Evolutionary conservation across 2,329 filamentous ascomycete species (phyloP).

Genomic region (Penicillium capsulatum): DNA sequence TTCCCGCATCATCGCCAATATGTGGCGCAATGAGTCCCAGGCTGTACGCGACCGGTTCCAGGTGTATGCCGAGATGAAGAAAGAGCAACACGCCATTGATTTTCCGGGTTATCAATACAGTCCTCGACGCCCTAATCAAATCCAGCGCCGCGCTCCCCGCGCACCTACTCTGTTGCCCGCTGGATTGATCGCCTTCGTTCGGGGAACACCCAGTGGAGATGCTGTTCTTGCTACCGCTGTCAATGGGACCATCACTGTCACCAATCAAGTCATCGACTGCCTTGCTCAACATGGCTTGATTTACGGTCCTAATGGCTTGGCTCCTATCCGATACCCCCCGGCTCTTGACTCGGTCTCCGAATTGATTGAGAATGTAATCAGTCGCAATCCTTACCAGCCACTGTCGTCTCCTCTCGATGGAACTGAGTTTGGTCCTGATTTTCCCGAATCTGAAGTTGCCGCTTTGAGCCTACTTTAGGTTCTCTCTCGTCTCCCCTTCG

Average conservation of each 20-base stretch:
- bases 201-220: not conserved
- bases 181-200: not conserved
- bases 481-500: too few species aligned
- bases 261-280: not conserved
- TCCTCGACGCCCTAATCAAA: slow-evolving; percentile 30
- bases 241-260: not conserved
- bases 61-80: slow-evolving; percentile 37
- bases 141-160: not conserved
- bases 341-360: too few species aligned
- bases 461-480: too few species aligned
- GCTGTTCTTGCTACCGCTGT: not conserved
- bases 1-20: slow-evolving; percentile 41
- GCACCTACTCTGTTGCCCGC: not conserved
- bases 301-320: slow-evolving; percentile 2
- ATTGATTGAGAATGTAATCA: not conserved
- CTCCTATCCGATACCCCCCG: too few species aligned
- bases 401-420: too few species aligned
- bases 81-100: slow-evolving; percentile 38
- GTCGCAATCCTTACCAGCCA: too few species aligned
- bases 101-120: slow-evolving; percentile 47
- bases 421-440: too few species aligned
- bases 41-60: slow-evolving; percentile 38
- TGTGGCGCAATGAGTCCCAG: slow-evolving; percentile 40
- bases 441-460: too few species aligned
- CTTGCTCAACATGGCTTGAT: not conserved